These are phyloP conservation scores for Phytophthora sp. DNA, from an alignment of 352 stramenopile genomes.

Conservation along the genomic window DNA sequence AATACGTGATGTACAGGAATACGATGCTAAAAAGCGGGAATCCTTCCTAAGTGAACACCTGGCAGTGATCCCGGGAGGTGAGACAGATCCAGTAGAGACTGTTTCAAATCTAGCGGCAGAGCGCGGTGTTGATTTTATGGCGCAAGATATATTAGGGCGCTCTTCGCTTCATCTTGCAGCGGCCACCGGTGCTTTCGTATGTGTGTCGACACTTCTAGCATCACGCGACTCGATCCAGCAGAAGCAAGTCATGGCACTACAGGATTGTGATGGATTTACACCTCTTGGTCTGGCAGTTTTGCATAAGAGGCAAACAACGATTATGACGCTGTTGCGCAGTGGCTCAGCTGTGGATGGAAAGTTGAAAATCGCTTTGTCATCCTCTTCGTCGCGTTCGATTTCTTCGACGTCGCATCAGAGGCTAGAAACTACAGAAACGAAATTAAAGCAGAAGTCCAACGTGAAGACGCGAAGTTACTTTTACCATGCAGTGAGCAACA, in stretches of 20 bases:
- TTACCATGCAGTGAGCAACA: slow-evolving; percentile 76
- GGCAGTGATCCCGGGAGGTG: slow-evolving; percentile 39
- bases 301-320: slow-evolving; percentile 69
- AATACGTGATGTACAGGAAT: slow-evolving; percentile 18
- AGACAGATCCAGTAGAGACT: slow-evolving; percentile 78
- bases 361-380: slow-evolving; percentile 34
- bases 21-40: slow-evolving; percentile 54
- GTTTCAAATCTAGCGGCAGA: slow-evolving; percentile 72
- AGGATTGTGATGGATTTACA: slow-evolving; percentile 57
- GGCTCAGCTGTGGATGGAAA: slow-evolving; percentile 58
- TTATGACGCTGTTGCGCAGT: slow-evolving; percentile 79
- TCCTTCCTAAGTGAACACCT: slow-evolving; percentile 50
- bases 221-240: slow-evolving; percentile 29
- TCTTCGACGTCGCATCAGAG: no score
- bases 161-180: slow-evolving; percentile 70
- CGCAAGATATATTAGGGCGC: slow-evolving; percentile 56
- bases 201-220: slow-evolving; percentile 65
- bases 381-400: no score
- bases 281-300: slow-evolving; percentile 61
- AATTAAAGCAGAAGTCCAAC: slow-evolving; percentile 5
- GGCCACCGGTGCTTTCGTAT: slow-evolving; percentile 80
- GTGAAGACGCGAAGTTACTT: slow-evolving; percentile 69
- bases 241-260: slow-evolving; percentile 35
- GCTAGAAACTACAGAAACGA: not conserved
- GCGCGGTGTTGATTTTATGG: slow-evolving; percentile 41